Evolutionary conservation across 2,329 filamentous ascomycete species (phyloP), one percentile per base, ranked within the genome.

Genomic region (Laburnicola sp.): DNA sequence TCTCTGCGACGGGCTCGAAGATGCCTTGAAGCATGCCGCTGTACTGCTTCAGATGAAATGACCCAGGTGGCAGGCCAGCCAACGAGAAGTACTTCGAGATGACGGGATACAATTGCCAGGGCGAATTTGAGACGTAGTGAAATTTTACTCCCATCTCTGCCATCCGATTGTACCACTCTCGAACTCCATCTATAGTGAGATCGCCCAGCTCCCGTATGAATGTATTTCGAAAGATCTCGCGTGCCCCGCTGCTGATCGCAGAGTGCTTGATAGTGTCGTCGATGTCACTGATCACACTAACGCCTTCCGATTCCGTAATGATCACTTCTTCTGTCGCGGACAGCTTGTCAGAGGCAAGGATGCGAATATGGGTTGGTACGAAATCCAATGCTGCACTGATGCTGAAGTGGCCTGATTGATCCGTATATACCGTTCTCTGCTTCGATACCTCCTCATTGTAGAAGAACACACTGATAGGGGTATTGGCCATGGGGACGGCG

Each of bases 101-200:
- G 2, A 97, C 85, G 0, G 94, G 94, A 63, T 90, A 99, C 5
- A 99, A 81, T 70, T 99, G 95, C 95, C 95, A 99, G 0, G 94
- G 94, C 44, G 93, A 96, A 73, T 99, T 99, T n/a, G 94, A 99
- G 58, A 96, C 95, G 71, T 99, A 99, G 69, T 99, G 95, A 45
- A 99, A 82, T 62, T 86, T 84, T 23, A 97, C 93, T 16, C 92
- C 91, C 76, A 93, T 84, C 21, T 85, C 79, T 34, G 88, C 82
- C 74, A 99, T 80, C 21, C 80, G 80, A 31, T 79, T 84, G 68
- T 97, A 99, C 93, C 94, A 97, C 56, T 95, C 90, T 51, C 80
- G 83, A 21, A 97, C 92, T 2, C 94, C 94, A 11, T 91, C 87
- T 22, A 99, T 85, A 0, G 86, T 91, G 39, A 97, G 79, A 53